Base-by-base conservation (phyloP, 1,284 basidiomycete genomes). In the Puccinia hordei region DNA sequence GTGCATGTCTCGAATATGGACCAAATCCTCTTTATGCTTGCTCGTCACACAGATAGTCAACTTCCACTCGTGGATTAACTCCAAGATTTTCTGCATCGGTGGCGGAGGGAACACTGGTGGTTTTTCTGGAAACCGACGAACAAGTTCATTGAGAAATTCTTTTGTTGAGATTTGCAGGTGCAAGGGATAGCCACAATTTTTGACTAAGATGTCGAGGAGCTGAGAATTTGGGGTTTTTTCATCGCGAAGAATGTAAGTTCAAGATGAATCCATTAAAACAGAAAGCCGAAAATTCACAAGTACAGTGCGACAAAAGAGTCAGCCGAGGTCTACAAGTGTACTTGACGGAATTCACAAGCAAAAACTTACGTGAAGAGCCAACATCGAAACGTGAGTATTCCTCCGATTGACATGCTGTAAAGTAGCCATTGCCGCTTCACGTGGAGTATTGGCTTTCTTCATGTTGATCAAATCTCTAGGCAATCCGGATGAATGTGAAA, bases 121-220 rank as follows among this genome's bases (percentile, higher is more conserved):
- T 59, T 96, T 90, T 87, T 99, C 97, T 12, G 97, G 97, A 86
- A 99, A 99, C 81, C 96, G 90, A 65, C 95, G 91, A 35, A 99
- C 97, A 84, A 99, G 92, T 86, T 98, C 96, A 86, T 99, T 99
- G 27, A 99, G 89, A 85, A 99, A 99, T 85, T 98, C 97, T 85
- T 99, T 99, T 33, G 97, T 99, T n/a, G 93, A 89, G 83, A 99
- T 93, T 86, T 99, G 96, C 33, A 99, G 91, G 85, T 99, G 96
- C 82, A 99, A 92, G 0, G 95, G 91, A 87, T 99, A 99, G 84
- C 96, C 96, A 85, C 95, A 98, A 71, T 93, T 92, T 85, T 95
- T 93, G 74, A 98, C 93, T 72, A 99, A 91, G 17, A 94, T 95
- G 86, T 98, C 94, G 82, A 99, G 90, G 3, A 98, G 87, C 83